Evolutionary conservation across 208 protist species (phyloP).

Genomic region (Balamuthia mandrillaris): DNA sequence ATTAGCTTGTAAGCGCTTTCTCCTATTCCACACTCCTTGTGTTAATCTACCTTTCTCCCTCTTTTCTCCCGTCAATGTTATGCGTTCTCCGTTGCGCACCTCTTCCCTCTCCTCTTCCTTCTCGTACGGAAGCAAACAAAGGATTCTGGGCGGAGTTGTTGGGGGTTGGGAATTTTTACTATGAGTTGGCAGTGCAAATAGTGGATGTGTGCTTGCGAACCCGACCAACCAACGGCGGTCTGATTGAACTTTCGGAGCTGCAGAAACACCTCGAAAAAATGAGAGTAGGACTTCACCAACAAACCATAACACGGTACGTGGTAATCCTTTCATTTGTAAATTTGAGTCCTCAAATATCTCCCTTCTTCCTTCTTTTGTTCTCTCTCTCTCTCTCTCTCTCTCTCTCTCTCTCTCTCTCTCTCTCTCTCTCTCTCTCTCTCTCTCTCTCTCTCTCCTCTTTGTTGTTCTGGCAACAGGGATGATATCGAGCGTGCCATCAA

Average conservation of each 20-base stretch:
- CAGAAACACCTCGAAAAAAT: slow-evolving; percentile 49
- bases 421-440: background rate
- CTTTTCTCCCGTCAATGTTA: background rate
- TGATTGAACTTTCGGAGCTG: slow-evolving; percentile 68
- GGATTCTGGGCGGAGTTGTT: slow-evolving; percentile 72
- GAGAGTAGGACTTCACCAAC: slow-evolving; percentile 43
- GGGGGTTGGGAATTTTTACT: slow-evolving; percentile 81
- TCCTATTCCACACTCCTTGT: too few species aligned
- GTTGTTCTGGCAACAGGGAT: slow-evolving; percentile 14
- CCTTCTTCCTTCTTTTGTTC: too few species aligned
- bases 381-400: too few species aligned
- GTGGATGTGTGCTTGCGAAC: slow-evolving; percentile 73
- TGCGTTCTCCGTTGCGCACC: background rate
- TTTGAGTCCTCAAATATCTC: too few species aligned
- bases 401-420: background rate
- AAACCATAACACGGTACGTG: slow-evolving; percentile 55
- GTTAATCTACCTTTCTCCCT: too few species aligned
- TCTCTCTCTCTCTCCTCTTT: background rate
- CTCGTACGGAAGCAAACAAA: slow-evolving; percentile 44
- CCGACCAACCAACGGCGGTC: slow-evolving; percentile 65
- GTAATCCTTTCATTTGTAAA: too few species aligned
- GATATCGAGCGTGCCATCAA: slow-evolving; percentile 69
- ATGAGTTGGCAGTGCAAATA: slow-evolving; percentile 77
- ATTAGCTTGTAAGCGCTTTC: slow-evolving; percentile 49
- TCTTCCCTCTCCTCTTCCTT: too few species aligned